These are phyloP conservation scores for Globisporangium parvum DNA, from an alignment of 352 stramenopile species.

Conservation along the genomic window DNA sequence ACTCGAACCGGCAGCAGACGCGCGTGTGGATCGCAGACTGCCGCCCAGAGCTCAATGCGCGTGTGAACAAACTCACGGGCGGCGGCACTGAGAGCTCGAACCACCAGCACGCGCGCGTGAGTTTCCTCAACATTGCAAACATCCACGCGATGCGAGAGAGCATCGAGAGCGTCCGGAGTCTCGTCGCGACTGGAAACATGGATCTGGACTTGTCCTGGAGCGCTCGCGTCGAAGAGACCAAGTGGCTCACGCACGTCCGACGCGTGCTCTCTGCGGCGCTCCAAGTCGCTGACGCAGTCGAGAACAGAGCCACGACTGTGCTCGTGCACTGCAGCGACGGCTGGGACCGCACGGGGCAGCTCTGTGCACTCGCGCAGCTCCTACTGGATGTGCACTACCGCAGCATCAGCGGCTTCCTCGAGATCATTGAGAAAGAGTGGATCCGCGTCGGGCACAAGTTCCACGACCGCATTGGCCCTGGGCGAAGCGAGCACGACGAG, in stretches of 20 bases:
- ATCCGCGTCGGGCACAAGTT: conserved; percentile 86
- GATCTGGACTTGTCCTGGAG: conserved; percentile 63
- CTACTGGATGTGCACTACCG: conserved; percentile 87
- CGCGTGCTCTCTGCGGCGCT: conserved; percentile 63
- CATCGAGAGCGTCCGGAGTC: conserved; percentile 55
- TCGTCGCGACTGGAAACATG: conserved; percentile 33
- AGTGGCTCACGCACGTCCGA: conserved; percentile 74
- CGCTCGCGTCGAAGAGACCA: conserved; percentile 67
- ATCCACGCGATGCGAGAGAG: conserved; percentile 92
- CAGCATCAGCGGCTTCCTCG: conserved; percentile 76
- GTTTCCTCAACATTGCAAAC: conserved; percentile 90
- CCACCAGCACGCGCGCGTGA: conserved; percentile 64
- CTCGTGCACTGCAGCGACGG: conserved; percentile 90
- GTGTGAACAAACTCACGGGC: conserved; percentile 86
- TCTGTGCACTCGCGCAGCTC: conserved; percentile 83
- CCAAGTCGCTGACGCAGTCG: conserved; percentile 55
- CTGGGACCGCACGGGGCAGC: conserved; percentile 88
- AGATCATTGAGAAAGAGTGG: conserved; percentile 85
- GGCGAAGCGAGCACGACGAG: conserved; percentile 68
- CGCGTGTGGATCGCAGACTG: conserved; percentile 88
- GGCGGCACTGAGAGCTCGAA: conserved; percentile 86
- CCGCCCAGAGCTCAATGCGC: conserved; percentile 85
- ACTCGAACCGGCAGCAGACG: conserved; percentile 31
- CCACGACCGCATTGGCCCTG: conserved; percentile 71
- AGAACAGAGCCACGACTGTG: conserved; percentile 65